Conservation (phyloP, 1,284 basidiomycete species). For the Chiua sp. region DNA sequence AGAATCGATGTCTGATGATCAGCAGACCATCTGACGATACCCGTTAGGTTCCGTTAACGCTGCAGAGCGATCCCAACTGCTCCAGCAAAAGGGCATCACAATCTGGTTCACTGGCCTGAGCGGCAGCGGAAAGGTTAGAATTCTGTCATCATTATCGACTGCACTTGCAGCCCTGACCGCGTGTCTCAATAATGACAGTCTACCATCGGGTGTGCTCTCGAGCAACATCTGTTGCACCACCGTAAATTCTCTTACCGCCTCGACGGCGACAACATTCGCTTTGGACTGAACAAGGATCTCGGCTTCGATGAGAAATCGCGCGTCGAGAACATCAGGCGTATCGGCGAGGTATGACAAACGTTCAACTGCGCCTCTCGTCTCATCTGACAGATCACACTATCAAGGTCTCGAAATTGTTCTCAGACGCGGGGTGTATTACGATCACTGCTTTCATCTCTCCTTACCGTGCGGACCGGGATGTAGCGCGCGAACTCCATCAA, state of each 20-base stretch:
- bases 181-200: conserved; percentile 65
- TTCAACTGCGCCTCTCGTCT: conserved; percentile 4
- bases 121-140: conserved; percentile 83
- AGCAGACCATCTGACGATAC: conserved; percentile 10
- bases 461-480: conserved; percentile 87
- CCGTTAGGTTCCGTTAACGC: conserved; percentile 71
- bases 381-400: conserved; percentile 10
- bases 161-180: background rate
- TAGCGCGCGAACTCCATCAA: conserved; percentile 87
- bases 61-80: conserved; percentile 69
- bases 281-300: conserved; percentile 98
- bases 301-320: conserved; percentile 96
- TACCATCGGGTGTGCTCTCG: conserved; percentile 96
- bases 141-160: background rate
- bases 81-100: conserved; percentile 86
- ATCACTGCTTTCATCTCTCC: conserved; percentile 99
- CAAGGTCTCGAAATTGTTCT: conserved; percentile 94
- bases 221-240: conserved; percentile 93
- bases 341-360: conserved; percentile 82
- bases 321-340: conserved; percentile 97
- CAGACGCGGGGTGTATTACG: conserved; percentile 85
- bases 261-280: conserved; percentile 97
- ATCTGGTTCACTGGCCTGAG: conserved; percentile 97
- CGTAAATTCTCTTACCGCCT: conserved; percentile 90
- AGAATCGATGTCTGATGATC: background rate